Percentiles rank a stretch among this genome's conserved stretches.
Evolutionary conservation across 2,329 filamentous ascomycete genomes (phyloP).

Genomic region (Metarhizium album): DNA sequence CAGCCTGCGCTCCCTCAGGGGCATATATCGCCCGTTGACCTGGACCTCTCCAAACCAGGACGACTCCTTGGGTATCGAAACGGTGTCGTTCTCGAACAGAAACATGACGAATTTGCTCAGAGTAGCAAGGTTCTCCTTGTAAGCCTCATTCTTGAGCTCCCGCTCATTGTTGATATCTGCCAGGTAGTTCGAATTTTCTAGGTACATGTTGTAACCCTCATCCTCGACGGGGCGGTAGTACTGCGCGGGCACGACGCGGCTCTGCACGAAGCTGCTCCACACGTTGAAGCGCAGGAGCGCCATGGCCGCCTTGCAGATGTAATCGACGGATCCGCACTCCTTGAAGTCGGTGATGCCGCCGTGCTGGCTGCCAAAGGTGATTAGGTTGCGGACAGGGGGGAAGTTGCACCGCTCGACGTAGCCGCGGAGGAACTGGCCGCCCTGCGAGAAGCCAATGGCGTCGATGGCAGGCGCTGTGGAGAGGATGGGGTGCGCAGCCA

Average conservation of each 20-base stretch:
- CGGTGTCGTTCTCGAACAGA: constrained; percentile 76
- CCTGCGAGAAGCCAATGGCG: constrained; percentile 89
- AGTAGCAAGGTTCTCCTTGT: constrained; percentile 56
- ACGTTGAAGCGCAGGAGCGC: constrained; percentile 68
- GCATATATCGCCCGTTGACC: constrained; percentile 48
- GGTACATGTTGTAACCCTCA: constrained; percentile 52
- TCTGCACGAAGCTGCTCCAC: constrained; percentile 71
- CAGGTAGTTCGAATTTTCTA: constrained; percentile 75
- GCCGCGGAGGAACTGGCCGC: constrained; percentile 87
- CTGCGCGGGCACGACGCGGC: constrained; percentile 77
- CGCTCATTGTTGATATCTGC: constrained; percentile 97
- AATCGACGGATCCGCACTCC: constrained; percentile 59
- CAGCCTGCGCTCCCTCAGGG: constrained; percentile 56
- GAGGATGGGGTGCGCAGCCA: constrained; percentile 67
- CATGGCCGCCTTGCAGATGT: constrained; percentile 72
- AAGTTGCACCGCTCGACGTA: constrained; percentile 80
- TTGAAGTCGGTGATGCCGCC: constrained; percentile 84
- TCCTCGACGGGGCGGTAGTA: constrained; percentile 75
- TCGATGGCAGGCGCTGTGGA: constrained; percentile 75
- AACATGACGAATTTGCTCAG: constrained; percentile 80
- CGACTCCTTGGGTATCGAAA: constrained; percentile 81
- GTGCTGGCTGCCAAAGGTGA: constrained; percentile 87
- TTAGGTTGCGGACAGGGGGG: constrained; percentile 63
- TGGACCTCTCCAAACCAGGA: constrained; percentile 88
- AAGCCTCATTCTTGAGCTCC: constrained; percentile 57